Percentiles rank a stretch among this genome's conserved stretches.
These are phyloP conservation scores for Ganoderma leucocontextum DNA, from an alignment of 1,284 basidiomycete species.

Conservation along the genomic window DNA sequence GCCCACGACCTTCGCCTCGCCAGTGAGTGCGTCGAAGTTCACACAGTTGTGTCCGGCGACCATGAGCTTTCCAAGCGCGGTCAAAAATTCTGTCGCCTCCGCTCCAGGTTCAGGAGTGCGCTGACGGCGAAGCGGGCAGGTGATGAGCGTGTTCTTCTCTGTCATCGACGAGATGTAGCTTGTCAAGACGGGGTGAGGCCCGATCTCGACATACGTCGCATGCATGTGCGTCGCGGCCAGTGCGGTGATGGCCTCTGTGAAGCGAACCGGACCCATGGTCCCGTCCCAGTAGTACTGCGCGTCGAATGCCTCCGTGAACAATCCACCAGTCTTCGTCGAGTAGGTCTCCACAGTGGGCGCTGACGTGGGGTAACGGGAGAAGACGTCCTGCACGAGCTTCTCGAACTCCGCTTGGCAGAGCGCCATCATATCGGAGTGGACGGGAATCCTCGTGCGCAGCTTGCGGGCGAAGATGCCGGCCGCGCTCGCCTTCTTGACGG, in stretches of 20 bases:
- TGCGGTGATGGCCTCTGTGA: slow-evolving; percentile 37
- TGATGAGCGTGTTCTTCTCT: slow-evolving; percentile 28
- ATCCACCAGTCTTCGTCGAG: slow-evolving; percentile 39
- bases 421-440: slow-evolving; percentile 47
- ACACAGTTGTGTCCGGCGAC: slow-evolving; percentile 22
- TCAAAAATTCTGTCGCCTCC: slow-evolving; percentile 17
- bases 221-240: slow-evolving; percentile 30
- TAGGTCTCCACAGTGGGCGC: slow-evolving; percentile 34
- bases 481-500: slow-evolving; percentile 38
- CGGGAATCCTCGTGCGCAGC: slow-evolving; percentile 44
- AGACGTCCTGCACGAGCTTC: slow-evolving; percentile 36
- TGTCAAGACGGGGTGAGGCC: slow-evolving; percentile 48
- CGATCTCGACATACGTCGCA: slow-evolving; percentile 43
- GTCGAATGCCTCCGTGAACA: slow-evolving; percentile 30
- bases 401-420: slow-evolving; percentile 40
- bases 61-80: slow-evolving; percentile 21
- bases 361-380: slow-evolving; percentile 33
- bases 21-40: slow-evolving; percentile 27
- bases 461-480: slow-evolving; percentile 44
- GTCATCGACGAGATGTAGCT: slow-evolving; percentile 41
- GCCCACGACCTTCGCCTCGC: slow-evolving; percentile 1
- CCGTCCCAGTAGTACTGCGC: slow-evolving; percentile 48
- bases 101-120: slow-evolving; percentile 20
- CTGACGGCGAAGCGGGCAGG: slow-evolving; percentile 43
- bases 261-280: slow-evolving; percentile 43